Evolutionary conservation across 148 eudicot species (phyloP), one percentile per base, ranked within the genome.

Genomic region (Vaccinium corymbosum): DNA sequence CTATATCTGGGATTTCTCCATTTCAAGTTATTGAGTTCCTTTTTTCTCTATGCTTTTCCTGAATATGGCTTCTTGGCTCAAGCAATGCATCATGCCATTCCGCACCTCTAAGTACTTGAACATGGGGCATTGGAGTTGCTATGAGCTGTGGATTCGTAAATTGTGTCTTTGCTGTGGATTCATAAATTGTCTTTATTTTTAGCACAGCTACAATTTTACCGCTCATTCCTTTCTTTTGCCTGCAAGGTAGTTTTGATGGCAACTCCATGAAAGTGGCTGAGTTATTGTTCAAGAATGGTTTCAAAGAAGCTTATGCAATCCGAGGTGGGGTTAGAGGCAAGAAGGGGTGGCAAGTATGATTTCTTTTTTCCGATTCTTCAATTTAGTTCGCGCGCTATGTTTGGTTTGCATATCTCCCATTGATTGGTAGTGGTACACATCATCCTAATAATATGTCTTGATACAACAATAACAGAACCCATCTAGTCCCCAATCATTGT

Each of bases 201-300:
- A 25, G 68, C 25, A 16, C 16, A 16, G 3, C 50, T 66, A 46
- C 38, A 48, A 51, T 52, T 51, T 70, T 13, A 51, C 19, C 32
- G 7, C 78, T 85, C n/a, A 62, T 64, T 66, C 57, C 59, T 71
- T 48, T 50, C 57, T 88, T 88, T 87, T 89, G 85, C 56, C 87
- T 90, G 97, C 83, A 93, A 94, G 98, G 97, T 93, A 94, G 99
- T 93, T 93, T 94, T 90, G 99, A 94, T 93, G 99, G 94, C 84
- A 92, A 93, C 86, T 94, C 99, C 75, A 86, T 97, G 85, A 89
- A 91, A 90, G 98, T 90, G 86, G 99, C 97, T 6, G 97, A 93
- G 88, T 79, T 97, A 76, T 89, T 97, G 91, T 87, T 92, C 91
- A 92, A 93, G 80, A 91, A 92, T 84, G 97, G 98, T 20, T 92